Evolutionary conservation across 2,329 filamentous ascomycete species (phyloP).

Genomic region (Epichloe elymi): DNA sequence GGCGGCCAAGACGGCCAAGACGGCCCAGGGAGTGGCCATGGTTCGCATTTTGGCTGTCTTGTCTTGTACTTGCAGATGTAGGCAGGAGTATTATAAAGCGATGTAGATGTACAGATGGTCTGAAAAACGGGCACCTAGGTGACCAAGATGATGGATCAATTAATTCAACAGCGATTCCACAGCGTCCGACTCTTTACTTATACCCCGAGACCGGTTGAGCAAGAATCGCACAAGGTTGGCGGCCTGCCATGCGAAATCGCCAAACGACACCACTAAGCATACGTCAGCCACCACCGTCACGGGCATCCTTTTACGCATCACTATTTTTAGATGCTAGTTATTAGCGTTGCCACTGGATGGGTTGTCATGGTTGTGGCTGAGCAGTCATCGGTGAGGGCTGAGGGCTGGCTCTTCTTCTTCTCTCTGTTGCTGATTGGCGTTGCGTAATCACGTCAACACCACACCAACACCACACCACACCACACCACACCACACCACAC

Average conservation of each 20-base stretch:
- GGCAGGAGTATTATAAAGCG: not conserved
- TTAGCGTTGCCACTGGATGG: slow-evolving; percentile 1
- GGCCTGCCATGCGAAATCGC: not conserved
- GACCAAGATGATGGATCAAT: not conserved
- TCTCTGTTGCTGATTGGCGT: too few species aligned
- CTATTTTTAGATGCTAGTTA: slow-evolving; percentile 4
- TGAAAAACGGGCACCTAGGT: not conserved
- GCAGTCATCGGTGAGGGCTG: too few species aligned
- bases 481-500: too few species aligned
- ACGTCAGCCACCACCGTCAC: slow-evolving; percentile 1
- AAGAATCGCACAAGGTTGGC: not conserved
- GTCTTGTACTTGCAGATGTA: not conserved
- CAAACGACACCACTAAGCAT: not conserved
- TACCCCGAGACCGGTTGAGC: not conserved
- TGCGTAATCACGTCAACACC: too few species aligned
- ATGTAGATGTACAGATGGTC: not conserved
- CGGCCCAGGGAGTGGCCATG: slow-evolving; percentile 6
- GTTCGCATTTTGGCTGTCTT: slow-evolving; percentile 10
- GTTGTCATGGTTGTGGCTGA: not conserved
- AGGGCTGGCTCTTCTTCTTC: too few species aligned
- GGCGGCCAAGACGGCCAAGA: slow-evolving; percentile 1
- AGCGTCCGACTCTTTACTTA: slow-evolving; percentile 1
- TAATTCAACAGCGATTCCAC: not conserved
- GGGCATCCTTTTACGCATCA: not conserved
- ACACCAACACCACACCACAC: too few species aligned